Evolutionary conservation across 306 rosid genomes (phyloP).

Genomic region (Elaeagnus macrophylla): DNA sequence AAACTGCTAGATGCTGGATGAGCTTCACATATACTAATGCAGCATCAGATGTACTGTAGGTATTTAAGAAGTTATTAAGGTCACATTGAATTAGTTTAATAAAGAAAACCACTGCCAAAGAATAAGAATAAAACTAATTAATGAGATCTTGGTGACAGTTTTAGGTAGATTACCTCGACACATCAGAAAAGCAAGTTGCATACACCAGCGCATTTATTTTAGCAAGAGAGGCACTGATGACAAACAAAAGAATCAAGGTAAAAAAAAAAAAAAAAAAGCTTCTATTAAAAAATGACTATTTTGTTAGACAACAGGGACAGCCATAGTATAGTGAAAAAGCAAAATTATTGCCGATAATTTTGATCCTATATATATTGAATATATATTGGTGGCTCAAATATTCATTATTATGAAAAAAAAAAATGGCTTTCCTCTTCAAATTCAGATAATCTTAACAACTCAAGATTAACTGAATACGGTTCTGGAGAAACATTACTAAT

Average conservation of each 20-base stretch:
- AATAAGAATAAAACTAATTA: conserved; percentile 14
- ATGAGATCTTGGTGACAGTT: conserved; percentile 14
- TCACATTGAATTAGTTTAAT: not conserved
- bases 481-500: too few relatives aligned
- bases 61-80: conserved; percentile 19
- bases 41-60: conserved; percentile 72
- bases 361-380: too few relatives aligned
- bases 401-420: not conserved
- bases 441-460: not conserved
- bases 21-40: conserved; percentile 86
- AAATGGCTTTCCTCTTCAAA: not conserved
- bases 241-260: conserved; percentile 10
- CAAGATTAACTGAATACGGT: not conserved
- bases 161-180: conserved; percentile 60
- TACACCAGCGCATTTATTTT: conserved; percentile 74
- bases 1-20: conserved; percentile 84
- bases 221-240: conserved; percentile 62
- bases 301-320: too few relatives aligned
- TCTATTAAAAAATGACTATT: conserved; percentile 10
- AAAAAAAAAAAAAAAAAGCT: conserved; percentile 3
- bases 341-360: too few relatives aligned
- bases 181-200: conserved; percentile 91
- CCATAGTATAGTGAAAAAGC: too few relatives aligned
- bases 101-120: not conserved
- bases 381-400: not conserved